Base-by-base conservation (phyloP, 2,329 filamentous ascomycete species). In the Incumbomyces lentus region DNA sequence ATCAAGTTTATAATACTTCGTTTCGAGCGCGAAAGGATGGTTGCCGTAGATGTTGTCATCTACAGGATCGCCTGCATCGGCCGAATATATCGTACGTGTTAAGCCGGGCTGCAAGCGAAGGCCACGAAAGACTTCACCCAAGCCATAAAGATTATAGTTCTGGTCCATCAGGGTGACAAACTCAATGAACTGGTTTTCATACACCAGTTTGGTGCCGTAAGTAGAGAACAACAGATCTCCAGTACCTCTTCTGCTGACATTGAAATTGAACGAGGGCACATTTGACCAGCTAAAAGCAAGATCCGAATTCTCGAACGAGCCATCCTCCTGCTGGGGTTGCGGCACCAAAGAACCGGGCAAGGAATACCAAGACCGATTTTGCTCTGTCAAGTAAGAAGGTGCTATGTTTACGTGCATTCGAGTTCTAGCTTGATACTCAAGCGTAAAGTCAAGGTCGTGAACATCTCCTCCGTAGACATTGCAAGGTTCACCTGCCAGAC, bases 21-120 rank as follows among this genome's bases (percentile, higher is more conserved):
- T 89, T 52, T 90, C 86, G 3, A 89, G 68, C 59, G 90, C 92
- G 58, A 89, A 79, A 0, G 86, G 82, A 55, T 92, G 86, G 34
- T 71, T 74, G 6, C 86, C 84, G 56, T 92, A 92, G 5, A 88
- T 69, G 55, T 89, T 89, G 11, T 62, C 64, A 44, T 42, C 79
- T 33, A 80, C 75, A 5, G 74, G 73, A 56, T 84, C 81, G 6
- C 75, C 82, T 26, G 73, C 73, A 62, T 89, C 84, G 13, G 81
- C 80, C 26, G 79, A 77, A 53, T 77, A 86, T 44, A 81, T 71
- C 4, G 79, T 83, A 4, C 82, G 74, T 1, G 82, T 87, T 44
- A 79, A 71, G 58, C 88, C 85, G 52, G 84, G 81, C 19, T 82
- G 77, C n/a, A 90, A 70, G 32, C 82, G 72, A 32, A 89, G 69